Evolutionary conservation across 2,329 filamentous ascomycete genomes (phyloP).

Genomic region (Aspergillus neotritici): DNA sequence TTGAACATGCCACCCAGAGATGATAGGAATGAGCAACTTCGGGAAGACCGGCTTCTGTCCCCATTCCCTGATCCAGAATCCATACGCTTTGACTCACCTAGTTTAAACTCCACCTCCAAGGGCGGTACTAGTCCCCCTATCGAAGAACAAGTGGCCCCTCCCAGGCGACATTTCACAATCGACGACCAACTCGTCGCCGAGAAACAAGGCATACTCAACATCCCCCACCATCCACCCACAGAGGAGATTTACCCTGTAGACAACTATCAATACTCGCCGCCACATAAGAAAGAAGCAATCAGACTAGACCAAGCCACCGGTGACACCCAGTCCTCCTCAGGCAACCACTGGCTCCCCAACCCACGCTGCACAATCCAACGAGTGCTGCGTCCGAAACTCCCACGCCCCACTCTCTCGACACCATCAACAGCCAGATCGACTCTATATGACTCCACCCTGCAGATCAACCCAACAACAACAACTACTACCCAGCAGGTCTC

Average conservation of each 20-base stretch:
- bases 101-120: not conserved
- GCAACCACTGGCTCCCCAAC: slow-evolving; percentile 13
- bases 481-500: too few species aligned
- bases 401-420: too few species aligned
- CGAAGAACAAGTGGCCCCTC: not conserved
- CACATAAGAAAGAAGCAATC: not conserved
- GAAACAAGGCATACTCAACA: slow-evolving; percentile 6
- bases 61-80: too few species aligned
- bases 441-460: too few species aligned
- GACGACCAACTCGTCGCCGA: slow-evolving; percentile 25
- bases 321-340: slow-evolving; percentile 6
- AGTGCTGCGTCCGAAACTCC: too few species aligned
- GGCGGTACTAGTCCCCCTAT: not conserved
- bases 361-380: slow-evolving; percentile 10
- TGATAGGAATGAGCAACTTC: not conserved
- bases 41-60: too few species aligned
- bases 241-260: not conserved
- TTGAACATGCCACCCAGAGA: not conserved
- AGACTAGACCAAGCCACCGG: not conserved
- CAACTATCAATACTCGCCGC: not conserved
- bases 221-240: not conserved
- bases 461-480: too few species aligned
- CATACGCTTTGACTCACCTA: not conserved
- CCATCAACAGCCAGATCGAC: too few species aligned
- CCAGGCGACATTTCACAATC: slow-evolving; percentile 19